Evolutionary conservation across 768 basidiomycete species (phyloP), one percentile per base, ranked within the genome.

Genomic region (Candolleomyces eurysporus): DNA sequence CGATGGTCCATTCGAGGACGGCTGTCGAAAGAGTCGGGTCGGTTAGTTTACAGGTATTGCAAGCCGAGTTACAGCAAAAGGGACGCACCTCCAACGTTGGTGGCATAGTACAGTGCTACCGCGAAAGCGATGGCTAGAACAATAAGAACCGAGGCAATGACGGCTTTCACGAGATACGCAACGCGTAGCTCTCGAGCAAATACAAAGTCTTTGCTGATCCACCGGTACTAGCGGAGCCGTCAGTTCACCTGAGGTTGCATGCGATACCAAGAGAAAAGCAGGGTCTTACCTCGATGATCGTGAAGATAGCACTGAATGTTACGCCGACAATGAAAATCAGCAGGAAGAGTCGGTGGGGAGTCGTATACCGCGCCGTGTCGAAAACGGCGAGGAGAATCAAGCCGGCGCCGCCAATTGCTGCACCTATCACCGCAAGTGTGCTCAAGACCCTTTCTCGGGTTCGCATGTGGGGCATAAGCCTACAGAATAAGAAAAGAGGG

Each of bases 251-350:
- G 26, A 26, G 26, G 8, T 42, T 36, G n/a, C 42, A n/a, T 48
- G n/a, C 21, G 5, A 22, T 21, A n/a, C n/a, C 21, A 39, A 21
- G 26, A 21, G 2, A 10, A 31, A 17, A 50, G 42, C 6, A 3
- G 13, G 39, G 10, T 66, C 72, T 11, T 66, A 85, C 88, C 80
- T 93, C 90, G 8, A 82, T 59, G 22, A 91, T 75, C 7, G 89
- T 89, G 75, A 92, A 92, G 40, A 92, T 83, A 21, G 89, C 88
- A 61, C 86, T 88, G 39, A 92, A 67, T 2, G 79, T 83, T 4
- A 91, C 88, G 11, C 91, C 91, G 42, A 88, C 50, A 55, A 92
- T 86, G 73, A 92, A 93, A 9, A 92, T 74, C 26, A 90, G 78
- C 16, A 93, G 79, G 65, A 90, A 91, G 11, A 74, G 63, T 17